These are phyloP conservation scores for Pholiota molesta DNA, from an alignment of 768 basidiomycete genomes.

Conservation along the genomic window DNA sequence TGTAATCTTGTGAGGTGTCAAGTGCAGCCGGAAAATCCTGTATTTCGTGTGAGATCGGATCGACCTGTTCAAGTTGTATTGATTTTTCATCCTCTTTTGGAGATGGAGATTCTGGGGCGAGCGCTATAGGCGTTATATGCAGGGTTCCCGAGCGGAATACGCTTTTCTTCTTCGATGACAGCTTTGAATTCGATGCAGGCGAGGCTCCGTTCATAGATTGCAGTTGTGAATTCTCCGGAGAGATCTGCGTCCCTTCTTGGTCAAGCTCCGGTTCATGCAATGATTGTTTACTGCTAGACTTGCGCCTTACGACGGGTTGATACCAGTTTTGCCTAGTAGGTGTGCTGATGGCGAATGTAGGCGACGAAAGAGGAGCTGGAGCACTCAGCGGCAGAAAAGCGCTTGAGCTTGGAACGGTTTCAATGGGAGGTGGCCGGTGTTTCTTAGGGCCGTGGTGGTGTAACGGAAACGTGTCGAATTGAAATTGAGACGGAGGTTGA, in stretches of 20 bases:
- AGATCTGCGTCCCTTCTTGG: neutral
- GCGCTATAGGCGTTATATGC: constrained; percentile 19
- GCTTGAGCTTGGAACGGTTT: constrained; percentile 11
- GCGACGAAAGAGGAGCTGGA: constrained; percentile 12
- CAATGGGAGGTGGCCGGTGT: neutral
- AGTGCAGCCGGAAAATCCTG: neutral
- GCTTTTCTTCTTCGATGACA: constrained; percentile 13
- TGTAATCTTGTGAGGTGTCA: constrained; percentile 17
- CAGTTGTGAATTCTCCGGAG: neutral
- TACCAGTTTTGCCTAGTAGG: constrained; percentile 38
- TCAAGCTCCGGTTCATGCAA: neutral
- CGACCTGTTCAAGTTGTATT: neutral
- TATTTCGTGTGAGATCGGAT: constrained; percentile 5
- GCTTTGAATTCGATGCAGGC: neutral
- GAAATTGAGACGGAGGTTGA: constrained; percentile 27
- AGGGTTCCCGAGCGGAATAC: constrained; percentile 32
- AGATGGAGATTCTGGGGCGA: constrained; percentile 5
- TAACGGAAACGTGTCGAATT: constrained; percentile 15
- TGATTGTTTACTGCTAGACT: constrained; percentile 5
- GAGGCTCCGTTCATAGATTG: neutral
- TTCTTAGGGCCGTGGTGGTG: constrained; percentile 18
- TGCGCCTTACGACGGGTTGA: constrained; percentile 23
- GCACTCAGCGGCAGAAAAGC: constrained; percentile 8
- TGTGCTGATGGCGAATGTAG: constrained; percentile 25
- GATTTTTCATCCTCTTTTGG: neutral